A percentile compares a stretch with the other conserved stretches of the same genome.
phyloP scores from a whole-genome alignment of 495 filamentous ascomycete genomes.

The Aspergillus asperescens region DNA sequence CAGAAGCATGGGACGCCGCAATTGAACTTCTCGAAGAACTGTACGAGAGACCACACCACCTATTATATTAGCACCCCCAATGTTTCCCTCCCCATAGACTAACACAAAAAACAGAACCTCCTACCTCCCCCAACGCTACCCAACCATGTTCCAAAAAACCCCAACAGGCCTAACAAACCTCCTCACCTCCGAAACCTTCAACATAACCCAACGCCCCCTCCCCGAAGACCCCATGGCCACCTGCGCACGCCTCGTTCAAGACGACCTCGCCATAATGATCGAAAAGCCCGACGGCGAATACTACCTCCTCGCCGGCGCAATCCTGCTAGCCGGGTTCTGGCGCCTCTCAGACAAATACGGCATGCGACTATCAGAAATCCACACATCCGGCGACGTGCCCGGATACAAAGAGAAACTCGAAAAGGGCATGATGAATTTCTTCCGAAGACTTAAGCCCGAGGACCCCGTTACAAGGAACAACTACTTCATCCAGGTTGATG shows the following conservation, averaged over 20 bases:
- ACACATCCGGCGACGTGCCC: conserved; percentile 76
- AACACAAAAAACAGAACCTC: conserved; percentile 31
- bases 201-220: conserved; percentile 61
- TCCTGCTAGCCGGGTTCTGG: conserved; percentile 85
- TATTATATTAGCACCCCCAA: no score
- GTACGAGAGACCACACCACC: no score
- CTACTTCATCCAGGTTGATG: conserved; percentile 78
- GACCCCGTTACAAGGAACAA: conserved; percentile 63
- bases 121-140: conserved; percentile 81
- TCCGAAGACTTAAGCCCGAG: conserved; percentile 58
- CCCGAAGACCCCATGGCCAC: conserved; percentile 79
- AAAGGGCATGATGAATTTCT: conserved; percentile 80
- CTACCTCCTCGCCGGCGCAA: conserved; percentile 73
- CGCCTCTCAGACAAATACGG: conserved; percentile 77
- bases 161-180: conserved; percentile 64
- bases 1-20: conserved; percentile 70
- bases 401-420: conserved; percentile 71
- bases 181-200: conserved; percentile 66
- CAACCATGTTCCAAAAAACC: conserved; percentile 63
- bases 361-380: conserved; percentile 79
- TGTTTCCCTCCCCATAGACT: not conserved
- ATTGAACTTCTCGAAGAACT: conserved; percentile 78
- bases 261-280: conserved; percentile 85
- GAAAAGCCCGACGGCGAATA: conserved; percentile 75
- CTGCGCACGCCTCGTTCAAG: conserved; percentile 68